Base-by-base conservation (phyloP, 108 stramenopile genomes). In the Skeletonema marinoi region DNA sequence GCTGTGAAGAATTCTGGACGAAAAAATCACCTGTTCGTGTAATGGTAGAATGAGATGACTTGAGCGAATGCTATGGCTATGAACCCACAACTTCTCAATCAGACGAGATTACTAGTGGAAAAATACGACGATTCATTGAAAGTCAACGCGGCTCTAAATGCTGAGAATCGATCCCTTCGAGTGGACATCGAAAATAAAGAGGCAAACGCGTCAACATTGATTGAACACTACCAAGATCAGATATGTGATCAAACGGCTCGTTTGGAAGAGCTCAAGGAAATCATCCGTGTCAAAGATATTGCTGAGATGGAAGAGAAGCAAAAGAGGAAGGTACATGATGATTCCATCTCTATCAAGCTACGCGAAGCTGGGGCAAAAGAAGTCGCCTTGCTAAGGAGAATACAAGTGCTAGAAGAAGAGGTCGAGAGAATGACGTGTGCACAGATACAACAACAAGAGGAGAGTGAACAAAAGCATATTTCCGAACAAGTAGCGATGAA, bases 1-100 rank as follows among this genome's bases (percentile, higher is more conserved):
- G 25, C 25, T 25, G 25, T 25, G 25, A 25, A 25, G 25, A 25
- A 25, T 25, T 25, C 25, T 25, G 25, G 25, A 25, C 0, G 0
- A 25, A 25, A 0, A 25, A 25, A 25, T 25, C 25, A 25, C 25
- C 25, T 25, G 25, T 25, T 0, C 25, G 25, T 25, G 25, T 25
- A 25, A 25, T 25, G 25, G 25, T 25, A 25, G 25, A 25, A 25
- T 25, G 25, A 25, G 25, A 25, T 25, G 25, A 25, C 25, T 25
- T 50, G 9, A 21, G 16, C 44, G 3, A 46, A 46, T 56, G 8
- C 10, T 4, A 10, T 19, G 48, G 21, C 25, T 25, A 56, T 56
- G 54, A 56, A 56, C 54, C 54, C 54, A 56, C 54, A 56, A 56
- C 54, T 56, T 25, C 19, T 56, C 25, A 21, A 56, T 25, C 54